Conservation (phyloP, 2,329 filamentous ascomycete species). For the Pseudocercospora fijiensis region DNA sequence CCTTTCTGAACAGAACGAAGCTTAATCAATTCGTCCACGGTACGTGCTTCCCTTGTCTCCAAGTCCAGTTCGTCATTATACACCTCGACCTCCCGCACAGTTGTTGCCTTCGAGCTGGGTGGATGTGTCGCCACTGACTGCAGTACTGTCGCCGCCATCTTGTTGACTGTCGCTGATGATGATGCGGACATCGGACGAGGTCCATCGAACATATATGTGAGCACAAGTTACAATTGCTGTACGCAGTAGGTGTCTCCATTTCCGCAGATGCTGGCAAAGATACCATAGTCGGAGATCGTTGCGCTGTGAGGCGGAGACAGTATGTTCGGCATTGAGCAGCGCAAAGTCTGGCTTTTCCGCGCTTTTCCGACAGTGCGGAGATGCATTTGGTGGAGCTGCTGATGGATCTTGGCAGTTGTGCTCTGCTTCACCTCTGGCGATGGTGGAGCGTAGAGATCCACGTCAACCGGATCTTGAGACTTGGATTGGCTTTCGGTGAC, state of each 20-base stretch:
- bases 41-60: slow-evolving; percentile 17
- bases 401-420: background rate
- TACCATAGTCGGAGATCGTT: background rate
- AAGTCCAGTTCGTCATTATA: slow-evolving; percentile 13
- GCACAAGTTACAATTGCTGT: background rate
- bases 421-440: background rate
- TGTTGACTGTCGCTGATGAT: slow-evolving; percentile 3
- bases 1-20: slow-evolving; percentile 19
- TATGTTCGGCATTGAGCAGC: background rate
- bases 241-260: background rate
- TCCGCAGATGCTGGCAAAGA: background rate
- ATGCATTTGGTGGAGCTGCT: background rate
- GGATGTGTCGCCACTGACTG: slow-evolving; percentile 2
- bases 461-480: background rate
- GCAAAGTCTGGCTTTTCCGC: background rate
- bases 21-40: slow-evolving; percentile 27
- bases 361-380: background rate
- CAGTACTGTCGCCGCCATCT: background rate
- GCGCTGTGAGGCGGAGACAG: background rate
- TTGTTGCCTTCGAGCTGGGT: background rate
- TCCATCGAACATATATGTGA: slow-evolving; percentile 5
- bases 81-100: background rate
- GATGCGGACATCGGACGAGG: background rate
- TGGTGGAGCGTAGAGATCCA: background rate
- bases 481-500: background rate